These are phyloP conservation scores for Pelargonium citronellum DNA, from an alignment of 441 rosid species.

Conservation along the genomic window DNA sequence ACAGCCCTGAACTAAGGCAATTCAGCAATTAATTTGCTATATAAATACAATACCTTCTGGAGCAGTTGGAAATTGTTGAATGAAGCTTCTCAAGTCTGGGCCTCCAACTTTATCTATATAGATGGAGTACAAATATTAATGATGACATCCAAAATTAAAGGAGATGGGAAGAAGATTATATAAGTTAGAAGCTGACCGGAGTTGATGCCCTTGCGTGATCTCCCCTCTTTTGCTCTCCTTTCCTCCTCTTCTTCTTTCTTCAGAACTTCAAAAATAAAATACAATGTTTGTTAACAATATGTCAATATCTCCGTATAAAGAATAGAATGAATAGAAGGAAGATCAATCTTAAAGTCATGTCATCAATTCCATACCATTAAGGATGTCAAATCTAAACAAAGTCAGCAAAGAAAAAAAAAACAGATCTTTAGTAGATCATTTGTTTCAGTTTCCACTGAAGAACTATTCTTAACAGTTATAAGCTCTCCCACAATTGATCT, in stretches of 20 bases:
- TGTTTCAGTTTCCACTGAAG: too few relatives aligned
- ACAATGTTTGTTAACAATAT: background rate
- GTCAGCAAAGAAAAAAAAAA: too few relatives aligned
- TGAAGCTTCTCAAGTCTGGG: conserved; percentile 80
- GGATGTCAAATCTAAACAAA: background rate
- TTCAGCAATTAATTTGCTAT: conserved; percentile 4
- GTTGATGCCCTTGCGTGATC: conserved; percentile 34
- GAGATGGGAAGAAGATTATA: conserved; percentile 9
- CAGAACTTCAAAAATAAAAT: conserved; percentile 40
- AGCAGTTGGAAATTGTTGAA: conserved; percentile 61
- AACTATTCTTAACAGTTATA: too few relatives aligned
- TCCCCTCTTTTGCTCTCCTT: conserved; percentile 63
- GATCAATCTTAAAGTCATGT: conserved; percentile 2
- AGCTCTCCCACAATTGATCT: too few relatives aligned
- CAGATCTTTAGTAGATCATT: too few relatives aligned
- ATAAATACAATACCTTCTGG: conserved; percentile 44
- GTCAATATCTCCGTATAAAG: conserved; percentile 2
- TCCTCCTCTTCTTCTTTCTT: conserved; percentile 74
- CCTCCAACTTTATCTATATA: conserved; percentile 62
- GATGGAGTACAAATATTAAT: conserved; percentile 18
- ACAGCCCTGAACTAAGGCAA: background rate
- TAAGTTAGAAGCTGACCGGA: conserved; percentile 34
- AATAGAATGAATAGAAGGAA: background rate
- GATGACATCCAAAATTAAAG: conserved; percentile 9
- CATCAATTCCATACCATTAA: background rate